These are phyloP conservation scores for Chytridiales sp. DNA, from an alignment of 371 early-diverging fungal genomes.

Conservation along the genomic window DNA sequence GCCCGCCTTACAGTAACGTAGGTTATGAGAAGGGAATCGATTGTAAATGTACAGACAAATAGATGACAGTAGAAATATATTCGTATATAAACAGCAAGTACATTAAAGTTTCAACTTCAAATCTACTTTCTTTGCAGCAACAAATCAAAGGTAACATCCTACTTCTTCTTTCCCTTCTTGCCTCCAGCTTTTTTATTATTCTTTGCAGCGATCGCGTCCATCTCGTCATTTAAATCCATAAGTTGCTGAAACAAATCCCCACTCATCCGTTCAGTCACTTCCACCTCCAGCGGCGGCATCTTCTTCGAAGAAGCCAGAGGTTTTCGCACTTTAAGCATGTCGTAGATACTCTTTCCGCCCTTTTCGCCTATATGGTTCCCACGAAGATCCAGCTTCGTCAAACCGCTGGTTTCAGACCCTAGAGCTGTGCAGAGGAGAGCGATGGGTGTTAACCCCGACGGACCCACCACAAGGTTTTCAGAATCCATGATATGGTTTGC, in stretches of 20 bases:
- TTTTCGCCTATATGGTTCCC: slow-evolving; percentile 34
- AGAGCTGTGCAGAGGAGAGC: slow-evolving; percentile 21
- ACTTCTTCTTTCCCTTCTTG: slow-evolving; percentile 29
- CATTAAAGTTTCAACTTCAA: background rate
- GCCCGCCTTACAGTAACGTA: too few relatives aligned
- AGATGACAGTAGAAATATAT: too few relatives aligned
- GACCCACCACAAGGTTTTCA: background rate
- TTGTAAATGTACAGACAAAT: too few relatives aligned
- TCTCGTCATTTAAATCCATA: slow-evolving; percentile 36
- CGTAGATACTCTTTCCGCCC: slow-evolving; percentile 27
- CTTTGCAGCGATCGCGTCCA: slow-evolving; percentile 32
- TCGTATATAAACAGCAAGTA: too few relatives aligned
- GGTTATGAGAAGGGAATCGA: too few relatives aligned
- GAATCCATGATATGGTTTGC: slow-evolving; percentile 38
- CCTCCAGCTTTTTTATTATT: slow-evolving; percentile 26
- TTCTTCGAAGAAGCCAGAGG: slow-evolving; percentile 20
- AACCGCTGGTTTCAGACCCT: slow-evolving; percentile 20
- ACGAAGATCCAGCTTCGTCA: slow-evolving; percentile 29
- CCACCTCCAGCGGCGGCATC: slow-evolving; percentile 27
- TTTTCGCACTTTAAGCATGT: slow-evolving; percentile 37
- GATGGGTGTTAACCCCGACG: background rate
- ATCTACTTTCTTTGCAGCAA: slow-evolving; percentile 4
- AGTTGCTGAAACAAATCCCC: slow-evolving; percentile 33
- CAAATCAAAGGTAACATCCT: background rate
- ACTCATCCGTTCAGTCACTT: slow-evolving; percentile 34